A percentile compares a stretch with the other conserved stretches of the same genome.
Conservation (phyloP, 1,284 basidiomycete species). For the Moesziomyces parantarcticus region DNA sequence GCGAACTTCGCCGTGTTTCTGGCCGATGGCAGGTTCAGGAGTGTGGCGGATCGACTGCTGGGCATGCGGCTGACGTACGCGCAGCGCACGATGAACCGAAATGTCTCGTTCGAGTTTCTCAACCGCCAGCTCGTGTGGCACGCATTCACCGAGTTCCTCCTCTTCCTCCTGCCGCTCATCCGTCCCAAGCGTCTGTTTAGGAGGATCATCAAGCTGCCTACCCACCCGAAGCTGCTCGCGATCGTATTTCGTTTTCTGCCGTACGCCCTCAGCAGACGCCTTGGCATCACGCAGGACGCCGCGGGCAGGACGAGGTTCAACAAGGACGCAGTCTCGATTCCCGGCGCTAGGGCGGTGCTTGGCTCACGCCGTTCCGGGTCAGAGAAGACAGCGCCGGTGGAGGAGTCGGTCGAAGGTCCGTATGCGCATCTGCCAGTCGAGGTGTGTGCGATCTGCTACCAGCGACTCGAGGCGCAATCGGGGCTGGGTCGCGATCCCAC, state of each 20-base stretch:
- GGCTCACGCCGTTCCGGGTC: conserved; percentile 6
- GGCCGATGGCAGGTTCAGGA: conserved; percentile 89
- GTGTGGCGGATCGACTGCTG: conserved; percentile 84
- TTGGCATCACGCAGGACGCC: conserved; percentile 49
- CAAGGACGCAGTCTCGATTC: conserved; percentile 26
- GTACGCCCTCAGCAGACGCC: conserved; percentile 24
- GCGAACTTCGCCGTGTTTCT: conserved; percentile 85
- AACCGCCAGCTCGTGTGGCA: conserved; percentile 99
- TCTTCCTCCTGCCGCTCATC: conserved; percentile 89
- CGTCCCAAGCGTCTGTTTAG: conserved; percentile 75
- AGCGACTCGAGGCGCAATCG: conserved; percentile 48
- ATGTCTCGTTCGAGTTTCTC: conserved; percentile 98
- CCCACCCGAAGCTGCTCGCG: conserved; percentile 59
- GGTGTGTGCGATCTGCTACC: conserved; percentile 64
- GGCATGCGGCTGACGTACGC: conserved; percentile 81
- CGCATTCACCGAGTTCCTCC: conserved; percentile 95
- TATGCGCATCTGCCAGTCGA: conserved; percentile 55
- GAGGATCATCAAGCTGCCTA: conserved; percentile 70
- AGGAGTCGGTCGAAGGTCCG: conserved; percentile 15
- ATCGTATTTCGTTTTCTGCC: conserved; percentile 62
- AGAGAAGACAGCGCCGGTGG: not conserved
- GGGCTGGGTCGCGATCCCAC: conserved; percentile 43
- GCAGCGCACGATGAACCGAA: conserved; percentile 77
- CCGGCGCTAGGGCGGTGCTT: conserved; percentile 20
- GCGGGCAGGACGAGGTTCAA: conserved; percentile 22